Percentiles rank a stretch among this genome's conserved stretches.
Evolutionary conservation across 768 basidiomycete genomes (phyloP).

Genomic region (Collybiopsis confluens): DNA sequence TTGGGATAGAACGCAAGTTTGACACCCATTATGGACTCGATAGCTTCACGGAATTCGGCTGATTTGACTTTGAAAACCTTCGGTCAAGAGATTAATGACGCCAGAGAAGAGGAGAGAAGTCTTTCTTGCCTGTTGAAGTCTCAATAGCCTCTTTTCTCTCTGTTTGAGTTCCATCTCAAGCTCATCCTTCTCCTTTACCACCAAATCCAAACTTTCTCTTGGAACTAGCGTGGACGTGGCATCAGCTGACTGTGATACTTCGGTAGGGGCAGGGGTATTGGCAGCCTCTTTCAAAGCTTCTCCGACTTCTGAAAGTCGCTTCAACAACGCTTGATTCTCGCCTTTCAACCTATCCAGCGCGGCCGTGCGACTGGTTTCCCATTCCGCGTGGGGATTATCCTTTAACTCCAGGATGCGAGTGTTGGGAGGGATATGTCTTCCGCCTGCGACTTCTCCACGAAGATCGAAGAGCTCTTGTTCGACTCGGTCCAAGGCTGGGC

Average conservation of each 20-base stretch:
- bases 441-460: constrained; percentile 69
- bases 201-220: constrained; percentile 72
- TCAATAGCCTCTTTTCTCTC: constrained; percentile 76
- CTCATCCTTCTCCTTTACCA: constrained; percentile 64
- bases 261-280: constrained; percentile 10
- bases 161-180: constrained; percentile 62
- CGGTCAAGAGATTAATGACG: not conserved
- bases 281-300: constrained; percentile 23
- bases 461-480: constrained; percentile 80
- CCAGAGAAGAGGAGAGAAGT: not conserved
- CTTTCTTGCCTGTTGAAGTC: constrained; percentile 71
- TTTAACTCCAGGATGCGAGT: constrained; percentile 63
- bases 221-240: constrained; percentile 53
- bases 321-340: constrained; percentile 83
- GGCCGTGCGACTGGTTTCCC: constrained; percentile 71
- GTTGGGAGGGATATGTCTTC: constrained; percentile 70
- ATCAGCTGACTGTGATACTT: not conserved
- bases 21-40: constrained; percentile 85
- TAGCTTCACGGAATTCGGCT: constrained; percentile 87
- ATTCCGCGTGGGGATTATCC: constrained; percentile 81
- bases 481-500: constrained; percentile 59
- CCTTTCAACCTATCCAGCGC: constrained; percentile 69
- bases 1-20: constrained; percentile 90
- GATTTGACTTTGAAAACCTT: constrained; percentile 79
- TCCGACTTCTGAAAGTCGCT: constrained; percentile 60